A percentile compares a stretch with the other conserved stretches of the same genome.
Conservation (phyloP, 169 alveolate genomes). For the Eimeria tenella region DNA sequence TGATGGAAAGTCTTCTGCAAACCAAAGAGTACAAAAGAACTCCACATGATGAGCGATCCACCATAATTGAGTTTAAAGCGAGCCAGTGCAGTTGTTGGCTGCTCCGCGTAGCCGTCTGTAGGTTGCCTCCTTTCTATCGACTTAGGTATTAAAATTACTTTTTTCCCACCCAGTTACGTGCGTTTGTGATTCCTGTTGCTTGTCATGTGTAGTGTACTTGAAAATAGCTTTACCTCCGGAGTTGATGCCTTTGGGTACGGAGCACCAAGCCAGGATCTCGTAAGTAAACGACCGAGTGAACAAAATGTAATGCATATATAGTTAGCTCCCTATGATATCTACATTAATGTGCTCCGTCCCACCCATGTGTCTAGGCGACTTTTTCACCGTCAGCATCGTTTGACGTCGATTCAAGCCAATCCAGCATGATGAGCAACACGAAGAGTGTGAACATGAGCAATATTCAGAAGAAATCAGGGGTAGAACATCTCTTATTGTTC, state of each 20-base stretch:
- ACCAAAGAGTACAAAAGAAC: constrained; percentile 15
- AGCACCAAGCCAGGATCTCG: constrained; percentile 20
- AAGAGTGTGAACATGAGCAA: background rate
- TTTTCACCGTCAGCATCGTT: constrained; percentile 35
- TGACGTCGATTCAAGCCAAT: constrained; percentile 18
- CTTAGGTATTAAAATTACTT: too few relatives aligned
- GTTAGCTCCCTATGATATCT: too few relatives aligned
- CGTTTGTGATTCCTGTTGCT: background rate
- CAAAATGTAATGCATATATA: too few relatives aligned
- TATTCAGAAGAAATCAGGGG: constrained; percentile 6
- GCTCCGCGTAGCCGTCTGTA: too few relatives aligned
- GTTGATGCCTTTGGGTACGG: constrained; percentile 51
- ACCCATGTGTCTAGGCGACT: background rate
- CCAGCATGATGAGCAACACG: constrained; percentile 3
- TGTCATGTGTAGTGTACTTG: background rate
- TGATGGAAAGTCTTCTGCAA: constrained; percentile 43
- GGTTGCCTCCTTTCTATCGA: too few relatives aligned
- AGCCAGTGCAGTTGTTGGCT: background rate
- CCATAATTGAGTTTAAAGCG: background rate
- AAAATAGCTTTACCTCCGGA: constrained; percentile 14
- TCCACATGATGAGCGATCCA: background rate
- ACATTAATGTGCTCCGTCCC: too few relatives aligned
- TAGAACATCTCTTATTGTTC: constrained; percentile 32
- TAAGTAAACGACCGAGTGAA: background rate
- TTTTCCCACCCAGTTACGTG: too few relatives aligned